Base-by-base conservation (phyloP, 768 basidiomycete species). In the Mycena haematopus region DNA sequence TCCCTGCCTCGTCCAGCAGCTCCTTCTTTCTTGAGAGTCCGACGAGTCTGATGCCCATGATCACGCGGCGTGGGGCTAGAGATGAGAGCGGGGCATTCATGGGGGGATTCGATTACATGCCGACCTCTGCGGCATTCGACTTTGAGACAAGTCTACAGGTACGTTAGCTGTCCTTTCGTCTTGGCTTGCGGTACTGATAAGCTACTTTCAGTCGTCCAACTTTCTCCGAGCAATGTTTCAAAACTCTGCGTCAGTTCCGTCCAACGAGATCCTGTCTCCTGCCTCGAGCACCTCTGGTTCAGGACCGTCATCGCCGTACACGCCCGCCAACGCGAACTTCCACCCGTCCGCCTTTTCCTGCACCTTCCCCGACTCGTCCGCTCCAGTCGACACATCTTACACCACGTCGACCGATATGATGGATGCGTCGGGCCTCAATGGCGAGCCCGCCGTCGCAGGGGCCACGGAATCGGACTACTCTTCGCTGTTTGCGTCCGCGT, bases 21-120 rank as follows among this genome's bases (percentile, higher is more conserved):
- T 0, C 85, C 86, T 6, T 87, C 88, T 15, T 88, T 84, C 71
- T 87, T 87, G 10, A 80, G 84, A 14, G 33, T 52, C 19, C 56
- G 33, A 46, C 52, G 50, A 59, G 58, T 25, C 58, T 60, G 22
- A 56, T 67, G 55, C 65, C 65, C 7, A 56, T 67, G 61, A 59
- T 66, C 50, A 22, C 54, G 44, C 58, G 58, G 22, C 62, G 55
- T 19, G 57, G 60, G 5, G 47, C 24, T 9, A 38, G 50, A 15
- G 38, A 33, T 33, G 52, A 54, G 27, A 17, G 44, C 3, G 60
- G 60, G 2, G 60, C 62, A 2, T 89, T 86, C 75, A 11, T 38
- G 0, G 60, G 60, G 2, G 60, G 65, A 0, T 89, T 86, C 75
- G 86, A 88, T 72, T 89, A 81, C 73, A 69, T 83, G 33, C 82